Evolutionary conservation across 768 basidiomycete species (phyloP).

Genomic region (Chiua virens): DNA sequence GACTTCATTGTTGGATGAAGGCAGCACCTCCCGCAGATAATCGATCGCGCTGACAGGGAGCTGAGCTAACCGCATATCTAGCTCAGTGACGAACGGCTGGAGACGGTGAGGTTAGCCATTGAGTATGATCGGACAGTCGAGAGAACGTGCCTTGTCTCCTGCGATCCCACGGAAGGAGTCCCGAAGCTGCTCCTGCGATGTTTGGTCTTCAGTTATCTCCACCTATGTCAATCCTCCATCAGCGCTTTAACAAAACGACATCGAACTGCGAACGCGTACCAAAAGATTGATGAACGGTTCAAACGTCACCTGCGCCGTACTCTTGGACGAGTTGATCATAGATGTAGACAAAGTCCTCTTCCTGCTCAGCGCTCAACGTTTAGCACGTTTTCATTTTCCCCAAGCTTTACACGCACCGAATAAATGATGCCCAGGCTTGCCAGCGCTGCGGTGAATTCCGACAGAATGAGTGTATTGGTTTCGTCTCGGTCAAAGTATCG

Average conservation of each 20-base stretch:
- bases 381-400: neutral
- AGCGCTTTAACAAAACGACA: neutral
- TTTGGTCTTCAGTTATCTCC: constrained; percentile 94
- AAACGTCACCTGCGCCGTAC: constrained; percentile 87
- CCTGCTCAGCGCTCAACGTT: constrained; percentile 40
- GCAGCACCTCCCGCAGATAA: constrained; percentile 84
- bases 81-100: constrained; percentile 90
- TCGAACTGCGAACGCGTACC: constrained; percentile 43
- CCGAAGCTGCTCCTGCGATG: constrained; percentile 86
- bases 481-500: constrained; percentile 95
- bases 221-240: constrained; percentile 50
- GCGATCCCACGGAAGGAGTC: constrained; percentile 94
- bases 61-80: constrained; percentile 84
- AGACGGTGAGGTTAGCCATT: constrained; percentile 3
- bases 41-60: constrained; percentile 74
- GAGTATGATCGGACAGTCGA: neutral
- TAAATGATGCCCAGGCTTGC: constrained; percentile 95
- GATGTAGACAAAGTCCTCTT: constrained; percentile 84
- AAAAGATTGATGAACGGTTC: constrained; percentile 94
- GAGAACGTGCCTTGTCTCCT: constrained; percentile 69
- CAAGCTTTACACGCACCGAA: constrained; percentile 47
- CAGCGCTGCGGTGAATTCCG: constrained; percentile 92
- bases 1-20: constrained; percentile 47
- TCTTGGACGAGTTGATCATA: constrained; percentile 76
- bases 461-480: constrained; percentile 78